phyloP scores from a whole-genome alignment of 2,329 filamentous ascomycete species.

The Clarireedia sp. region DNA sequence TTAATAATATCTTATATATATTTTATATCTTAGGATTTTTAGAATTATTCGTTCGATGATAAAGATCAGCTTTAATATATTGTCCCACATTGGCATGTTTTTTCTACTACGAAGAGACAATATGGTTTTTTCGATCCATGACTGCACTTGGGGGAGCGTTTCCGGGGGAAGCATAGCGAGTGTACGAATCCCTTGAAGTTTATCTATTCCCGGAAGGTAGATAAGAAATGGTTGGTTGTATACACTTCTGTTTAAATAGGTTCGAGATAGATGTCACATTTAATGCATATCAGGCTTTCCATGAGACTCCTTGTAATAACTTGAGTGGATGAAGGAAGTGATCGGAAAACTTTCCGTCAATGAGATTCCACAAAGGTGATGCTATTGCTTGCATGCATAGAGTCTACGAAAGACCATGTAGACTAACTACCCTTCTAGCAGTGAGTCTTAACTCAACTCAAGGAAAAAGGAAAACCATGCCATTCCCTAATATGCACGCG shows the following conservation, averaged over 20 bases:
- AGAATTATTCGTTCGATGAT: too few relatives aligned
- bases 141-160: background rate
- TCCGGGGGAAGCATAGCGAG: background rate
- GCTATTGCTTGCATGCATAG: background rate
- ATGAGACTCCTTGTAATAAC: too few relatives aligned
- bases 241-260: conserved; percentile 3
- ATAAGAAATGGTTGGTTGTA: conserved; percentile 2
- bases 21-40: too few relatives aligned
- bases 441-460: background rate
- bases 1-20: too few relatives aligned
- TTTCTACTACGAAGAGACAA: too few relatives aligned
- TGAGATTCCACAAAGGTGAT: background rate
- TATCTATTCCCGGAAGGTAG: background rate
- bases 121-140: conserved; percentile 1
- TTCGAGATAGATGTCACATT: background rate
- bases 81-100: too few relatives aligned
- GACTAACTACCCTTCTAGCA: background rate
- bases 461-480: background rate
- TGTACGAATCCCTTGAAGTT: background rate
- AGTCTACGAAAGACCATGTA: background rate
- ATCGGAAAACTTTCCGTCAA: background rate
- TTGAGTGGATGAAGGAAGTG: too few relatives aligned
- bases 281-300: too few relatives aligned
- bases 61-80: too few relatives aligned
- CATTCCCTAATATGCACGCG: conserved; percentile 1